Evolutionary conservation across 2,329 filamentous ascomycete species (phyloP).

Genomic region (Pestalotiopsis sp.): DNA sequence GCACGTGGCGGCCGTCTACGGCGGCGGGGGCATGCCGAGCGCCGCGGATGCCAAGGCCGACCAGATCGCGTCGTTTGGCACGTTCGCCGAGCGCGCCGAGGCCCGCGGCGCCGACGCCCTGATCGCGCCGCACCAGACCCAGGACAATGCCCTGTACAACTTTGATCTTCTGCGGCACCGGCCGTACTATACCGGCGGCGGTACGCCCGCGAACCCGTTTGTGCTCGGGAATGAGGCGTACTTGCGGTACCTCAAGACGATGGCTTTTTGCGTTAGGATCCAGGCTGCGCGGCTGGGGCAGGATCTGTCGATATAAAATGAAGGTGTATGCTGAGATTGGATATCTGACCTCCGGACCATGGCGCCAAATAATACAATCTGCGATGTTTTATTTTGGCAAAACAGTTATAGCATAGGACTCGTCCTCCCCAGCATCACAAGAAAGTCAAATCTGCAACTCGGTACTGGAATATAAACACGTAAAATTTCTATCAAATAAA

Average conservation of each 20-base stretch:
- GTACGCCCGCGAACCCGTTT: conserved; percentile 1
- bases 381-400: not conserved
- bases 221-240: conserved; percentile 8
- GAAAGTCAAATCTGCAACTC: not conserved
- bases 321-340: not conserved
- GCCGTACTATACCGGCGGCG: not conserved
- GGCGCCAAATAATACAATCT: not conserved
- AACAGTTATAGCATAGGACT: not conserved
- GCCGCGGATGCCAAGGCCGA: conserved; percentile 19
- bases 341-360: not conserved
- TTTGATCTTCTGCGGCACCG: conserved; percentile 8
- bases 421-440: not conserved
- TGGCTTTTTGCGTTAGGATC: conserved; percentile 9
- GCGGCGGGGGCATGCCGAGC: conserved; percentile 23
- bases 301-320: not conserved
- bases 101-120: conserved; percentile 20
- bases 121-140: conserved; percentile 24
- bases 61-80: conserved; percentile 23
- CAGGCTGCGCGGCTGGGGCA: not conserved
- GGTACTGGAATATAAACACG: not conserved
- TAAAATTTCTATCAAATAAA: not conserved
- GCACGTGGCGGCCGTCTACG: conserved; percentile 26
- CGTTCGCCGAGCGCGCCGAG: conserved; percentile 15
- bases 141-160: conserved; percentile 22
- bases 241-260: conserved; percentile 6